Conservation (phyloP, 2,329 filamentous ascomycete species). For the Dactylellina haptotyla region DNA sequence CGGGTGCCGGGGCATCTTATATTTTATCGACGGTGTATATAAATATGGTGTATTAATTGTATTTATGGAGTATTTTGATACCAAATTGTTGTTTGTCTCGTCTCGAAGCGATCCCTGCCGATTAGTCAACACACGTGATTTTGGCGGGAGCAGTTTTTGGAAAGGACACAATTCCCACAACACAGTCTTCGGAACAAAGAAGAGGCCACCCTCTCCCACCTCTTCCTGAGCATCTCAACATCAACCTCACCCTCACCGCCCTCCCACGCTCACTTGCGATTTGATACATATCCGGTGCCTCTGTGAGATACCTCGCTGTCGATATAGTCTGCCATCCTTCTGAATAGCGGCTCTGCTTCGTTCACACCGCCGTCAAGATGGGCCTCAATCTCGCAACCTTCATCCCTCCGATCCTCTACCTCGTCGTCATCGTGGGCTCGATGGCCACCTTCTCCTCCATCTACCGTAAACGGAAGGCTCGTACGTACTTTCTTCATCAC, state of each 20-base stretch:
- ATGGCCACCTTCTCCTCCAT: conserved; percentile 91
- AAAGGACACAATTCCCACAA: conserved; percentile 55
- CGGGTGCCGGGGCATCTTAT: too few relatives aligned
- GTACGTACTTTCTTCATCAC: conserved; percentile 65
- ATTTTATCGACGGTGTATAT: too few relatives aligned
- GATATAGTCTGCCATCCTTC: neutral
- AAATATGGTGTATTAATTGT: too few relatives aligned
- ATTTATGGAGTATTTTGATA: neutral
- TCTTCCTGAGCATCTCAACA: conserved; percentile 13
- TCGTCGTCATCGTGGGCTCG: conserved; percentile 85
- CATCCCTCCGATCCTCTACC: conserved; percentile 78
- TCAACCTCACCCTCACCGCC: neutral
- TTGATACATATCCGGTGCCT: neutral
- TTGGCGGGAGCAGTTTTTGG: conserved; percentile 23
- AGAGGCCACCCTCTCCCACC: conserved; percentile 18
- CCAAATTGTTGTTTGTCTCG: neutral
- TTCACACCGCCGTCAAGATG: conserved; percentile 37
- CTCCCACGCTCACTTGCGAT: too few relatives aligned
- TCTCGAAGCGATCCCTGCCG: conserved; percentile 9
- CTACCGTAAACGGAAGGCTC: conserved; percentile 89
- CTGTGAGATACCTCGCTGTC: neutral
- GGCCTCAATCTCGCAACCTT: conserved; percentile 48
- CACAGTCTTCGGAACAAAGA: conserved; percentile 17
- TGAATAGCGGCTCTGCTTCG: neutral
- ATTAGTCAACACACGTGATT: conserved; percentile 42